Evolutionary conservation across 345 rosid genomes (phyloP).

Genomic region (Litchi chinensis): DNA sequence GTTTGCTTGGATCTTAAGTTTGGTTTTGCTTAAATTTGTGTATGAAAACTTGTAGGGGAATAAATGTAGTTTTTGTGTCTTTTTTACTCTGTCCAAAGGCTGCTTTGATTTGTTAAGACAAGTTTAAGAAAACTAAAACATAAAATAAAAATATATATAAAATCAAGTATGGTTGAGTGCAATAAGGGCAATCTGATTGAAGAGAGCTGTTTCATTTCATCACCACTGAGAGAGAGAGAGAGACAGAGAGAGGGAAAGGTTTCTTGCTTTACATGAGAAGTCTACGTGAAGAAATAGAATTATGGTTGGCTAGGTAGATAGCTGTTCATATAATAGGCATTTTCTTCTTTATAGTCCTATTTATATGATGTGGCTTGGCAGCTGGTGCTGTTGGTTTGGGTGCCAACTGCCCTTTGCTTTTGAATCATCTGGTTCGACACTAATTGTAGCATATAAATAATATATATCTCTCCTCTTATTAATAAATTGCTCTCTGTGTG

Average conservation of each 20-base stretch:
- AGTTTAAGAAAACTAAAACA: slow-evolving; percentile 6
- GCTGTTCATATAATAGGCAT: slow-evolving; percentile 12
- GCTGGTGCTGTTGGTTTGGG: too few relatives aligned
- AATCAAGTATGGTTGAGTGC: slow-evolving; percentile 54
- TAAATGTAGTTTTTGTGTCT: slow-evolving; percentile 39
- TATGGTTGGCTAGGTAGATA: neutral
- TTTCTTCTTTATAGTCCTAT: slow-evolving; percentile 15
- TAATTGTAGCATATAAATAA: too few relatives aligned
- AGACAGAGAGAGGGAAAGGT: slow-evolving; percentile 13
- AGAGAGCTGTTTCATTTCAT: slow-evolving; percentile 23
- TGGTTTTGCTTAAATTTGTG: slow-evolving; percentile 31
- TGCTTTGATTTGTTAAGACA: slow-evolving; percentile 29
- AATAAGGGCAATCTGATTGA: slow-evolving; percentile 61
- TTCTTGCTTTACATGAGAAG: slow-evolving; percentile 24
- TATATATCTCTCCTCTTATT: too few relatives aligned
- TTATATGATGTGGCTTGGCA: too few relatives aligned
- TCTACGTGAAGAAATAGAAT: slow-evolving; percentile 25
- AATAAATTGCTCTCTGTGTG: too few relatives aligned
- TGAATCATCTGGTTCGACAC: too few relatives aligned
- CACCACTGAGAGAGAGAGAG: slow-evolving; percentile 36
- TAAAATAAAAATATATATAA: slow-evolving; percentile 11
- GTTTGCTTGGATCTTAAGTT: slow-evolving; percentile 74
- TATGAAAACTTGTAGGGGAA: slow-evolving; percentile 47
- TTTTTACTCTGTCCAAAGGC: slow-evolving; percentile 29
- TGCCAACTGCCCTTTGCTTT: too few relatives aligned